phyloP scores from a whole-genome alignment of 1,139 yeast genomes.

The Taiozyma sp. region DNA sequence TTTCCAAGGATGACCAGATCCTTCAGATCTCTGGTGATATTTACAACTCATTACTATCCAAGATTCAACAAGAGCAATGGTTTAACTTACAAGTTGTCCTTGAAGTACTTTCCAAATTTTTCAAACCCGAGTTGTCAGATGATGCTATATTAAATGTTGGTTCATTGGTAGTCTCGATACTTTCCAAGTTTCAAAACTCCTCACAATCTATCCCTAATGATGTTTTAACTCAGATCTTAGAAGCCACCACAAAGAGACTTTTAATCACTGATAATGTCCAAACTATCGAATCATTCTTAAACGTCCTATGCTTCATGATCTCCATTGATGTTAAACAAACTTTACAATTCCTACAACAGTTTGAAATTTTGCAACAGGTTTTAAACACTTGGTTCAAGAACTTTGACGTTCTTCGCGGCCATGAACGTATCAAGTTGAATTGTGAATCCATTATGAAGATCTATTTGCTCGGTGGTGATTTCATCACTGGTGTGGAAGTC shows the following conservation, averaged over 20 bases:
- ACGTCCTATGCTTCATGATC: conserved; percentile 73
- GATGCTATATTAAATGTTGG: conserved; percentile 78
- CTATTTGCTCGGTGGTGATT: conserved; percentile 47
- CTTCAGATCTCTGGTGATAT: conserved; percentile 78
- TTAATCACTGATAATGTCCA: conserved; percentile 62
- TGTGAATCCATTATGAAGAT: conserved; percentile 67
- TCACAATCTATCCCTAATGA: conserved; percentile 37
- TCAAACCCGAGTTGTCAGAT: conserved; percentile 71
- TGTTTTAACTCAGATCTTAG: conserved; percentile 54
- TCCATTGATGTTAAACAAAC: conserved; percentile 57
- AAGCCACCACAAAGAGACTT: conserved; percentile 69
- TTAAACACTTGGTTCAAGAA: conserved; percentile 79
- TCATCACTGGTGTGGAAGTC: conserved; percentile 41
- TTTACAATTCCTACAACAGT: conserved; percentile 51
- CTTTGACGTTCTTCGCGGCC: conserved; percentile 76
- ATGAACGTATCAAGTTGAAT: conserved; percentile 63
- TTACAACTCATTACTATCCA: conserved; percentile 58
- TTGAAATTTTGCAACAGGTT: conserved; percentile 34
- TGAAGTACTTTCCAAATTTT: conserved; percentile 59
- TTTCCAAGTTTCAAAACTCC: conserved; percentile 43
- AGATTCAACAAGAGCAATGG: conserved; percentile 41
- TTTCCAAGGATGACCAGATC: conserved; percentile 71
- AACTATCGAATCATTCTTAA: conserved; percentile 70
- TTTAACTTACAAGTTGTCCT: conserved; percentile 51
- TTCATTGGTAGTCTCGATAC: conserved; percentile 57